Conservation (phyloP, 2,329 filamentous ascomycete species). For the Botryosphaeria dothidea region DNA sequence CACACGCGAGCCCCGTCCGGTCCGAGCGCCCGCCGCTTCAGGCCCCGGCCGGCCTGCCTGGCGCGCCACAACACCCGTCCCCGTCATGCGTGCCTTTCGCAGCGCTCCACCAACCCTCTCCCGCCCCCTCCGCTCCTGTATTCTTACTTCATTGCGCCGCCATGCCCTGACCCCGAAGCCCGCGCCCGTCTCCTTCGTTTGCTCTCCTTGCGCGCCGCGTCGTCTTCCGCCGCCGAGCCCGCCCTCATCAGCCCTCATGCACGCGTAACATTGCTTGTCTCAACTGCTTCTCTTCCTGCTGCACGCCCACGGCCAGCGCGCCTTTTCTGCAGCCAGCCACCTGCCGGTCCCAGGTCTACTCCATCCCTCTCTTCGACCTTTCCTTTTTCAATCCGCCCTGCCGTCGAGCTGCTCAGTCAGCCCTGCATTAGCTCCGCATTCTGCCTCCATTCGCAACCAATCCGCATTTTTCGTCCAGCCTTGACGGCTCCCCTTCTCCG, state of each 20-base stretch:
- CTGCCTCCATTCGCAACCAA: background rate
- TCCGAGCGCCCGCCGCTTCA: background rate
- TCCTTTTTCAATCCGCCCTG: conserved; percentile 2
- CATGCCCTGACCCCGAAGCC: background rate
- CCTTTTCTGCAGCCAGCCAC: background rate
- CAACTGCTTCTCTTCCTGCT: conserved; percentile 6
- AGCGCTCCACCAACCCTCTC: background rate
- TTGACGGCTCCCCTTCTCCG: conserved; percentile 23
- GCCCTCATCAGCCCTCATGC: background rate
- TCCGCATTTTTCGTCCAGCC: background rate
- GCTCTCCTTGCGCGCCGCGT: background rate
- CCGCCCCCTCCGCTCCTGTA: background rate
- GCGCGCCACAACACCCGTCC: background rate
- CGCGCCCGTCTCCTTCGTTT: background rate
- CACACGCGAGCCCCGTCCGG: background rate
- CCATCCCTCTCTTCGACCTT: background rate
- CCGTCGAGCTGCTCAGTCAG: background rate
- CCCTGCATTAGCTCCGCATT: conserved; percentile 12
- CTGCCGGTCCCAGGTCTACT: conserved; percentile 1
- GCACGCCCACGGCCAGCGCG: background rate
- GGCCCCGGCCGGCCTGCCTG: background rate
- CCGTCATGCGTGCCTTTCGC: background rate
- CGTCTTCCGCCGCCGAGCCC: background rate
- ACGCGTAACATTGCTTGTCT: conserved; percentile 7
- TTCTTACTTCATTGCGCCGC: background rate